These are phyloP conservation scores for Jaminaea rosea DNA, from an alignment of 1,284 basidiomycete species.

Conservation along the genomic window DNA sequence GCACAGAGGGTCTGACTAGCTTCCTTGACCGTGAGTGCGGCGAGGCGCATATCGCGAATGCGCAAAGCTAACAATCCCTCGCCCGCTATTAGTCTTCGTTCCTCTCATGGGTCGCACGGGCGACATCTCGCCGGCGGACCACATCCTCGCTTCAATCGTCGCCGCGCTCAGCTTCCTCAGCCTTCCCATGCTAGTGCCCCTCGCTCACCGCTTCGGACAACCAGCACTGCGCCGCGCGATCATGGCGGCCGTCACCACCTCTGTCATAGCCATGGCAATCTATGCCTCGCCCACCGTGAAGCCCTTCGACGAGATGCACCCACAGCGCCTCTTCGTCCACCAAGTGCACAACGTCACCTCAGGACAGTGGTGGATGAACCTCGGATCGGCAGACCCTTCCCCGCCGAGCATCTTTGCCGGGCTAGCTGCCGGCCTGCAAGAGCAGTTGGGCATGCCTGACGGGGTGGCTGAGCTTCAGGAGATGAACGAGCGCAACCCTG, in stretches of 20 bases:
- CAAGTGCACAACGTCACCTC: slow-evolving; percentile 69
- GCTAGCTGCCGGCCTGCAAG: slow-evolving; percentile 59
- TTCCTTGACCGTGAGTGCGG: slow-evolving; percentile 53
- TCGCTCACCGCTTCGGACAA: slow-evolving; percentile 62
- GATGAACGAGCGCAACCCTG: slow-evolving; percentile 42
- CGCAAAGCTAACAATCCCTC: not conserved
- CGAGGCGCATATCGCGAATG: not conserved
- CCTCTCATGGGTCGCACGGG: slow-evolving; percentile 62
- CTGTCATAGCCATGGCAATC: slow-evolving; percentile 54
- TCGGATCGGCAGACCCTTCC: slow-evolving; percentile 75
- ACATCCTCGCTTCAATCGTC: slow-evolving; percentile 66
- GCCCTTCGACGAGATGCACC: slow-evolving; percentile 76
- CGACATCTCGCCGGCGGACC: slow-evolving; percentile 58
- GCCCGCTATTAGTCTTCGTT: slow-evolving; percentile 59
- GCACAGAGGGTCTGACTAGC: slow-evolving; percentile 61
- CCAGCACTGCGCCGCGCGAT: slow-evolving; percentile 49
- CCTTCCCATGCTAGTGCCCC: slow-evolving; percentile 57
- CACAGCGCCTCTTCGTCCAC: slow-evolving; percentile 75
- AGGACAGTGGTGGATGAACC: slow-evolving; percentile 67
- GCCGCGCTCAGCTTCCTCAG: slow-evolving; percentile 55
- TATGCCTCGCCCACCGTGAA: slow-evolving; percentile 54
- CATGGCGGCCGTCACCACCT: slow-evolving; percentile 52
- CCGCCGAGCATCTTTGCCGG: slow-evolving; percentile 57
- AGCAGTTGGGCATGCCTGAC: slow-evolving; percentile 54
- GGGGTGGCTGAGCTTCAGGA: slow-evolving; percentile 35